Evolutionary conservation across 176 grass and related monocot genomes (phyloP), one percentile per base, ranked within the genome.

Genomic region (Chloris gayana): DNA sequence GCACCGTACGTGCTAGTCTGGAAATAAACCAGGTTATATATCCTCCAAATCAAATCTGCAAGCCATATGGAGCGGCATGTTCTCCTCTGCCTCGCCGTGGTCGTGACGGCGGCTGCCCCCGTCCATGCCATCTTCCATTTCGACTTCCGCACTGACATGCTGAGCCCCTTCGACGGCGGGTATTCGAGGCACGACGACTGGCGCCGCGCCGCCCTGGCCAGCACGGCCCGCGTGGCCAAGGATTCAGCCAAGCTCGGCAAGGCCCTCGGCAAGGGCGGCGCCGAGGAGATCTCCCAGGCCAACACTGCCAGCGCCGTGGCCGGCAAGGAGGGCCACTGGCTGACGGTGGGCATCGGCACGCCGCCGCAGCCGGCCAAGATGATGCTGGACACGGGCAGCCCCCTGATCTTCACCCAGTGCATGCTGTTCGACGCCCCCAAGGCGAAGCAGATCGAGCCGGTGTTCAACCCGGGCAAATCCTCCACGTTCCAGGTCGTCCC

Each of bases 321-420:
- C 21, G 53, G 53, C 53, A 12, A 7, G 7, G 53, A 37, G 4
- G 63, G 65, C 8, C 80, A 86, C 42, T 34, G 38, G 17, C 7
- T 92, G 21, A 24, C 53, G 25, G 67, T 92, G 32, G 73, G 86
- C 41, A 62, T 92, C n/a, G 80, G 90, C 69, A 92, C 80, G 64
- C 90, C 90, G 46, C 74, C 84, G 27, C 83, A 75, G 70, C 75
- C 66, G 11, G 79, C 62, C 14, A 66, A 69, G 70, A 35, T 89
- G 30, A 22, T 89, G 74, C 24, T 89, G 1, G 89, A 91, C 77
- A 79, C 83, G 0, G 82, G 89, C 67, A 83, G 89, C 24, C 46
- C 59, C 60, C 84, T 87, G 34, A 59, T 87, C 47, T 93, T 84
- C 80, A 84, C 90, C 5, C 84, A 89, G 73, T 89, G 93, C 81